Conservation (phyloP, 345 rosid genomes). For the Lenwebbia sp. region DNA sequence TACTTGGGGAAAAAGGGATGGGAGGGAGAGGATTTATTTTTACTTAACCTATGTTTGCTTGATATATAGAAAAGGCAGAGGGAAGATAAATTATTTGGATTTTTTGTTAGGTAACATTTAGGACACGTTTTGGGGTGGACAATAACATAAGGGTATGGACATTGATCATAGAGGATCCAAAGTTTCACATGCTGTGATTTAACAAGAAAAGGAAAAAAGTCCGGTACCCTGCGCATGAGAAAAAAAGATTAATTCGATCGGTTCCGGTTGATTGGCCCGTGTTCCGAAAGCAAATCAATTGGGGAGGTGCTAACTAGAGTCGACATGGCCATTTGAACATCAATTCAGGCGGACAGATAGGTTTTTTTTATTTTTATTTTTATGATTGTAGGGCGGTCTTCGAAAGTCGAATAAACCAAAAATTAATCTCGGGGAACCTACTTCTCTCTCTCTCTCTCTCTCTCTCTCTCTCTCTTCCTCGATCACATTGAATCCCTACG, state of each 20-base stretch:
- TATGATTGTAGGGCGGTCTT: not conserved
- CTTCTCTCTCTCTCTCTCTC: too few relatives aligned
- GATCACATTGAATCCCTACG: too few relatives aligned
- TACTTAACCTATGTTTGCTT: not conserved
- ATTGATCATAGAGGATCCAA: not conserved
- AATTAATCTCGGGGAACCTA: too few relatives aligned
- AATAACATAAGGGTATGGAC: not conserved
- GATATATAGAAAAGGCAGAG: not conserved
- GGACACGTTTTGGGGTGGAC: not conserved
- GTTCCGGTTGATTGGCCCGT: not conserved
- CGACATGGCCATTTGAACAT: not conserved
- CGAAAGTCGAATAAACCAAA: not conserved
- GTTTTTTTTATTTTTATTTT: not conserved
- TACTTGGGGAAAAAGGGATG: not conserved
- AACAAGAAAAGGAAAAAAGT: not conserved
- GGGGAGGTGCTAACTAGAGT: not conserved
- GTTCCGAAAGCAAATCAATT: not conserved
- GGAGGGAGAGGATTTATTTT: not conserved
- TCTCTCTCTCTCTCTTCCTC: too few relatives aligned
- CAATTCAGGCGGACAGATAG: fast-evolving
- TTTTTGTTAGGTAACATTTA: not conserved
- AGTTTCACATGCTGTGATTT: not conserved
- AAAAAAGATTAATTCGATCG: not conserved
- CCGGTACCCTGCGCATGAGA: not conserved
- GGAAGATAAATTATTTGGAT: not conserved